These are phyloP conservation scores for Macadamia integrifolia DNA, from an alignment of 164 flowering plant genomes.

Conservation along the genomic window DNA sequence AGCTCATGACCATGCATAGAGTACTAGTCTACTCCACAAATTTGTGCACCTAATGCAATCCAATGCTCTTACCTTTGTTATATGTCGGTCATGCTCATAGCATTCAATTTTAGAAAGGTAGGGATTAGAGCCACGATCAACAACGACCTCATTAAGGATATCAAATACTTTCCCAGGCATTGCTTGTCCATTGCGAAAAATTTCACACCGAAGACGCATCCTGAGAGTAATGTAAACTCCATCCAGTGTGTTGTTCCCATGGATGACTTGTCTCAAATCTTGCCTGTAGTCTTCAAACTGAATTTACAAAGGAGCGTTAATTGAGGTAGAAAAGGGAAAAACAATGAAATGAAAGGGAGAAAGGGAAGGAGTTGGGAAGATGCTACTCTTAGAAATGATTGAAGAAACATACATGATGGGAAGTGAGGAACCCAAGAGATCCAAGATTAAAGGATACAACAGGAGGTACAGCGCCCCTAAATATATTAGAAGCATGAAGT, in stretches of 20 bases:
- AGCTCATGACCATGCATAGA: not conserved
- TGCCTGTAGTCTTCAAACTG: constrained; percentile 81
- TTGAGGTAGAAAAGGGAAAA: constrained; percentile 4
- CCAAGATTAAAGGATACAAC: constrained; percentile 99
- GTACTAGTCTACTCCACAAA: not conserved
- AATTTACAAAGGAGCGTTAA: constrained; percentile 7
- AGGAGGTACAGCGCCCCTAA: constrained; percentile 93
- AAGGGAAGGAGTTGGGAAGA: no score
- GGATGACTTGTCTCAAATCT: constrained; percentile 80
- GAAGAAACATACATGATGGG: constrained; percentile 65
- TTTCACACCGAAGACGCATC: constrained; percentile 92
- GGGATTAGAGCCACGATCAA: constrained; percentile 99
- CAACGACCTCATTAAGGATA: constrained; percentile 88
- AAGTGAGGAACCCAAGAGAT: constrained; percentile 96
- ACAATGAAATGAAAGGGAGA: not conserved
- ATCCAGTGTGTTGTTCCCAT: constrained; percentile 80
- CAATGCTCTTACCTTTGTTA: constrained; percentile 71
- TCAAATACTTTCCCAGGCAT: constrained; percentile 94
- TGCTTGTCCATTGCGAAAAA: constrained; percentile 88
- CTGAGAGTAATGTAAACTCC: constrained; percentile 97
- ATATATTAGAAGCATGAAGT: constrained; percentile 92
- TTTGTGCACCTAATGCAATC: not conserved
- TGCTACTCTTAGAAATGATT: constrained; percentile 5
- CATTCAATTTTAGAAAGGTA: constrained; percentile 97
- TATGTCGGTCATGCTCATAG: constrained; percentile 90